Evolutionary conservation across 352 stramenopile species (phyloP).

Genomic region (Globisporangium abappressorium): DNA sequence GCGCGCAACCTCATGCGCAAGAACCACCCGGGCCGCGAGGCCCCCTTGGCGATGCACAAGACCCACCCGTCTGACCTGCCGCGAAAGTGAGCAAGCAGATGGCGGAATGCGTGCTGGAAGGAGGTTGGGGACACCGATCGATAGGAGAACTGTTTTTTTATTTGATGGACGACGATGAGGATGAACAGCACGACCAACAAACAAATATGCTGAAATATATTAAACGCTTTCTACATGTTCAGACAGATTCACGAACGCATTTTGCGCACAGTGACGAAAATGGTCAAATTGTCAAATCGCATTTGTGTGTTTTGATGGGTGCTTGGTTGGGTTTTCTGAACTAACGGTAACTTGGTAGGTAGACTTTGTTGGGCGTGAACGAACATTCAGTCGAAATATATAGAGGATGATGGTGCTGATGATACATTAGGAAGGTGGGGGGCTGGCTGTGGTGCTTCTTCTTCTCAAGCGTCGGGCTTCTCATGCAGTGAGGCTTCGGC

Average conservation of each 20-base stretch:
- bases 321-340: neutral
- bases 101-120: too few species aligned
- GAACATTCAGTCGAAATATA: neutral
- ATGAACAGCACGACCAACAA: neutral
- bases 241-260: neutral
- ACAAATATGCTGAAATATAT: conserved; percentile 6
- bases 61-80: neutral
- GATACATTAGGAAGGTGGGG: neutral
- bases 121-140: too few species aligned
- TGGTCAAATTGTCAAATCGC: neutral
- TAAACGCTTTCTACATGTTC: conserved; percentile 3
- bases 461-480: too few species aligned
- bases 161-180: neutral
- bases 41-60: neutral
- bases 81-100: neutral
- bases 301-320: neutral
- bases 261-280: neutral
- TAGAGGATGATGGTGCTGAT: neutral
- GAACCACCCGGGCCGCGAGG: conserved; percentile 39
- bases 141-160: conserved; percentile 2
- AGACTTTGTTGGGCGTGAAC: neutral
- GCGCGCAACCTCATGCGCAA: conserved; percentile 55
- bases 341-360: neutral
- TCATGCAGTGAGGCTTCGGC: conserved; percentile 6
- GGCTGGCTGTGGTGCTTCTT: neutral